These are phyloP conservation scores for Symbiodinium natans DNA, from an alignment of 73 alveolate species.

Conservation along the genomic window DNA sequence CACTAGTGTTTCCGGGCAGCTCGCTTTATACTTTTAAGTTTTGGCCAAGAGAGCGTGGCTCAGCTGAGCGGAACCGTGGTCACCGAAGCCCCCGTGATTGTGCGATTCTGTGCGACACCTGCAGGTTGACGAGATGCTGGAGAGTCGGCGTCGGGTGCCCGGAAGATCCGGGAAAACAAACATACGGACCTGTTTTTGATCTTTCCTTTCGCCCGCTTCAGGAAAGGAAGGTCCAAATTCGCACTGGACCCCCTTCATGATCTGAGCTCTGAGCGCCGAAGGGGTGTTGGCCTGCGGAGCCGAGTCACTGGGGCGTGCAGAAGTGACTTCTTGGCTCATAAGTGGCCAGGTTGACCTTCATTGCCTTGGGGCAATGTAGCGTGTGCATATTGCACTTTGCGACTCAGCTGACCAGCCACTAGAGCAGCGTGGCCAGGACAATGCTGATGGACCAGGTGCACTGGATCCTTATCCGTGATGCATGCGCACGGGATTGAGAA, in stretches of 20 bases:
- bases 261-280: background rate
- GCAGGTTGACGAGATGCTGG: conserved; percentile 82
- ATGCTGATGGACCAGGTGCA: background rate
- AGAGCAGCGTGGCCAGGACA: background rate
- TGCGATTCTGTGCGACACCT: too few relatives aligned
- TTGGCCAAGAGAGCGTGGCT: too few relatives aligned
- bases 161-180: background rate
- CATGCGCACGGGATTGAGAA: background rate
- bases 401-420: background rate
- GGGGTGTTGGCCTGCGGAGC: conserved; percentile 4
- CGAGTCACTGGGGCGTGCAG: conserved; percentile 52
- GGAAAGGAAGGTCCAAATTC: conserved; percentile 44
- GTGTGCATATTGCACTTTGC: background rate
- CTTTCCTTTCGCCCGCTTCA: too few relatives aligned
- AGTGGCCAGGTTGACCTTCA: conserved; percentile 27
- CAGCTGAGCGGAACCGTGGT: too few relatives aligned
- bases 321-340: conserved; percentile 21
- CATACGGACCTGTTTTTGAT: too few relatives aligned
- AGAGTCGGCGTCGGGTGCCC: conserved; percentile 26
- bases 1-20: too few relatives aligned
- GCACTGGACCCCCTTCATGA: conserved; percentile 81
- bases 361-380: conserved; percentile 6
- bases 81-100: too few relatives aligned
- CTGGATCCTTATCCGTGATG: background rate
- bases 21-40: too few relatives aligned